Conservation (phyloP, 2,329 filamentous ascomycete genomes). For the Aspergillus udagawae region DNA sequence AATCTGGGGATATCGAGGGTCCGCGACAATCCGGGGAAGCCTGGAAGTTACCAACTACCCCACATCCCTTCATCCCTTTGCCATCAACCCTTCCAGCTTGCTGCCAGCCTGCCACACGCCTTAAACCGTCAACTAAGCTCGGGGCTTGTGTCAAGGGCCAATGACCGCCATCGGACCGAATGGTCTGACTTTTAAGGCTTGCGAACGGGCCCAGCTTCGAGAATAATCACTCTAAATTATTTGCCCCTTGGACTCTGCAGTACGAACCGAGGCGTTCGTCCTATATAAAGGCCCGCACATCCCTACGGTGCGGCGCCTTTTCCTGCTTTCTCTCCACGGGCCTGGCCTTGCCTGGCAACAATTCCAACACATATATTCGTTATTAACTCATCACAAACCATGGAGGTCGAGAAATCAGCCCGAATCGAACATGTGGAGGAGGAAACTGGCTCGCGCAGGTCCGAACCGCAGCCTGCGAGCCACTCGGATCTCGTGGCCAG, state of each 20-base stretch:
- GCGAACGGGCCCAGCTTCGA: not conserved
- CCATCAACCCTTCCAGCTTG: not conserved
- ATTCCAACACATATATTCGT: not conserved
- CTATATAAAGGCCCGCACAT: not conserved
- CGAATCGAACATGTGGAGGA: not conserved
- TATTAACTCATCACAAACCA: not conserved
- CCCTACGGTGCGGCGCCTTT: not conserved
- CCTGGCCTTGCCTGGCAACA: not conserved
- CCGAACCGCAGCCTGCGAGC: not conserved
- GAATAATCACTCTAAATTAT: not conserved
- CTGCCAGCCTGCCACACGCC: not conserved
- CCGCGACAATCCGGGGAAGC: not conserved
- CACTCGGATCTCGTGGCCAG: conserved; percentile 3
- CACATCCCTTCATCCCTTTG: not conserved
- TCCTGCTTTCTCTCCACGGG: not conserved
- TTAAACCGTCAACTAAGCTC: not conserved
- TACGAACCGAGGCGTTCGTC: not conserved
- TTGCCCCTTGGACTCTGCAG: not conserved
- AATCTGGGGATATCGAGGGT: not conserved
- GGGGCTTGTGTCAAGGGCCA: not conserved
- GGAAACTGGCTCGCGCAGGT: not conserved
- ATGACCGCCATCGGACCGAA: not conserved
- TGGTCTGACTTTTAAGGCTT: not conserved
- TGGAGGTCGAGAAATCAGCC: conserved; percentile 3
- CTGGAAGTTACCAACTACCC: not conserved